Evolutionary conservation across 1,284 basidiomycete genomes (phyloP).

Genomic region (Tylopilus sp.): DNA sequence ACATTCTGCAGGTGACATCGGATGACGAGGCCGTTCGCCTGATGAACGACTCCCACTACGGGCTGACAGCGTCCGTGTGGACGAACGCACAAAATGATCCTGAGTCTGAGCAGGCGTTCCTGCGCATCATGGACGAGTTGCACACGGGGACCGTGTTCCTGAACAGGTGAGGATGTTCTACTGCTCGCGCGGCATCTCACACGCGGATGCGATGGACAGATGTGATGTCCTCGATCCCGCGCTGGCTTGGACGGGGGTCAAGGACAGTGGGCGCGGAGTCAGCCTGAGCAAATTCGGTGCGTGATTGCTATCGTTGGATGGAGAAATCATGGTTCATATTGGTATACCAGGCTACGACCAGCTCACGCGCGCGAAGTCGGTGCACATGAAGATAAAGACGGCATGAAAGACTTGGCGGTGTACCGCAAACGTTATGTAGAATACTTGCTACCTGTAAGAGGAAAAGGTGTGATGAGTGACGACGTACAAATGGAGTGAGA

Average conservation of each 20-base stretch:
- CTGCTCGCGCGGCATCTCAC: not conserved
- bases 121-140: slow-evolving; percentile 77
- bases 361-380: slow-evolving; percentile 78
- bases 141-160: slow-evolving; percentile 94
- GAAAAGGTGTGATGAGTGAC: slow-evolving; percentile 14
- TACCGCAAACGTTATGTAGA: no score
- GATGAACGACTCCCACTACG: slow-evolving; percentile 98
- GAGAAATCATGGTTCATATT: not conserved
- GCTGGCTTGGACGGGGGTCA: slow-evolving; percentile 94
- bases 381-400: slow-evolving; percentile 82
- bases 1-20: slow-evolving; percentile 65
- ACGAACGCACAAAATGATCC: slow-evolving; percentile 74
- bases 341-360: slow-evolving; percentile 74
- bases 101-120: slow-evolving; percentile 76
- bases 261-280: slow-evolving; percentile 92
- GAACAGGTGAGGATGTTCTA: slow-evolving; percentile 66
- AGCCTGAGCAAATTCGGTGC: slow-evolving; percentile 90
- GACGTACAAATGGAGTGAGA: not conserved
- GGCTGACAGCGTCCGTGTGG: slow-evolving; percentile 95
- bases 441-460: not conserved
- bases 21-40: slow-evolving; percentile 89
- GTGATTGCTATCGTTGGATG: slow-evolving; percentile 40
- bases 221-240: slow-evolving; percentile 94
- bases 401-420: slow-evolving; percentile 14
- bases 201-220: slow-evolving; percentile 42